phyloP scores from a whole-genome alignment of 1,284 basidiomycete species.

The Heterobasidion occidentale region DNA sequence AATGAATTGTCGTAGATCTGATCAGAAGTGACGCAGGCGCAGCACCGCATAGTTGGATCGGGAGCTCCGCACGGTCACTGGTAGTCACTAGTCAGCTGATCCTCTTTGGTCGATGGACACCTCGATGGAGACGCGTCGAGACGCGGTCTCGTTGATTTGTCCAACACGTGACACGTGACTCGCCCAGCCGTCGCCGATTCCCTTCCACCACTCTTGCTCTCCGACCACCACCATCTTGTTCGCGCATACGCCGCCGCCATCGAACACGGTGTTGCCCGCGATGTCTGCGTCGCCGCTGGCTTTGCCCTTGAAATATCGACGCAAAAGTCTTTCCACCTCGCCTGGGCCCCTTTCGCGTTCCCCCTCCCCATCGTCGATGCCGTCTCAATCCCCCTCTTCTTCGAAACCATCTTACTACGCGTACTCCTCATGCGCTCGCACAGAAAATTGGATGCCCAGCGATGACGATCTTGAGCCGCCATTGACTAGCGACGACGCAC shows the following conservation, averaged over 20 bases:
- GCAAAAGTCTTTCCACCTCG: conserved; percentile 7
- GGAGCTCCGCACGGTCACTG: no score
- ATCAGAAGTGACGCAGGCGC: no score
- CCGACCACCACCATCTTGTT: conserved; percentile 1
- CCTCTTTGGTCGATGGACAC: no score
- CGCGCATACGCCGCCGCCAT: no score
- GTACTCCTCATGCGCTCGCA: conserved; percentile 13
- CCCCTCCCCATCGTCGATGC: conserved; percentile 8
- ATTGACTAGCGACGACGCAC: conserved; percentile 13
- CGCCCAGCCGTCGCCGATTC: neutral
- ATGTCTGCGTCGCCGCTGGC: neutral
- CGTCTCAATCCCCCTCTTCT: conserved; percentile 20
- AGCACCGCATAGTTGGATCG: no score
- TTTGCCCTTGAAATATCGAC: conserved; percentile 9
- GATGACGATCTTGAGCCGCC: conserved; percentile 11
- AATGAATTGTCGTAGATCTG: no score
- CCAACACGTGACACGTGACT: conserved; percentile 1
- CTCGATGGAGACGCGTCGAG: no score
- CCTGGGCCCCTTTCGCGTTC: conserved; percentile 7
- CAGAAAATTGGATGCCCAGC: conserved; percentile 6
- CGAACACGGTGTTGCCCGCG: neutral
- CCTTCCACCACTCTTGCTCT: neutral
- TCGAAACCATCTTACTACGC: conserved; percentile 24
- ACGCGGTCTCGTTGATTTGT: conserved; percentile 1
- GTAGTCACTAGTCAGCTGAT: no score